These are phyloP conservation scores for Phytopythium helicoides DNA, from an alignment of 352 stramenopile species.

Conservation along the genomic window DNA sequence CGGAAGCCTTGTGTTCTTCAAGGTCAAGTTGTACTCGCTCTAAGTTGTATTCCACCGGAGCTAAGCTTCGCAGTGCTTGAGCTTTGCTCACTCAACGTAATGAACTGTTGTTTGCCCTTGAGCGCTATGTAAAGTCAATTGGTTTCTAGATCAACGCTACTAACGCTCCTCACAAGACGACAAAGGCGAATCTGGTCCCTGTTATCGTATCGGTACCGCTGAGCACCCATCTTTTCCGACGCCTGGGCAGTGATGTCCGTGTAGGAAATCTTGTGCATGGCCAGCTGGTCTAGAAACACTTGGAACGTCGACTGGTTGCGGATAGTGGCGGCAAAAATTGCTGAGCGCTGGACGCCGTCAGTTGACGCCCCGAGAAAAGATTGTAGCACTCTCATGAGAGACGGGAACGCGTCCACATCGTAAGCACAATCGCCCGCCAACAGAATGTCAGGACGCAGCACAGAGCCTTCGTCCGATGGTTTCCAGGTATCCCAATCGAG, in stretches of 20 bases:
- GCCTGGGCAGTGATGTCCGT: constrained; percentile 56
- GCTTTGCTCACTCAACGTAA: no score
- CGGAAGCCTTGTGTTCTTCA: constrained; percentile 26
- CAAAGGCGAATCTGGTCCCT: constrained; percentile 73
- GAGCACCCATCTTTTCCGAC: constrained; percentile 34
- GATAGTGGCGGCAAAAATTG: constrained; percentile 76
- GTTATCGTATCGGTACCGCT: constrained; percentile 58
- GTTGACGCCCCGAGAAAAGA: constrained; percentile 33
- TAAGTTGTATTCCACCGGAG: constrained; percentile 7
- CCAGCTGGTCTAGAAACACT: constrained; percentile 63
- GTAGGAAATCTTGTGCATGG: constrained; percentile 49
- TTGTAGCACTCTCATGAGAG: constrained; percentile 54
- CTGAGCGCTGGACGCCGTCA: constrained; percentile 22
- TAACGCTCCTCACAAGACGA: constrained; percentile 29
- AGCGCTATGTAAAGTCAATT: background rate
- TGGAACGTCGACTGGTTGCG: constrained; percentile 77
- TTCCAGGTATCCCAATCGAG: constrained; percentile 78
- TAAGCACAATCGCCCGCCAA: constrained; percentile 80
- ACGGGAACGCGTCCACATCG: constrained; percentile 60
- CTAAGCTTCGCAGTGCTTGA: no score
- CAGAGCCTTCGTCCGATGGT: constrained; percentile 18
- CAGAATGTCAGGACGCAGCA: constrained; percentile 42
- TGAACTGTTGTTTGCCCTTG: no score
- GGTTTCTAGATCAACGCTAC: background rate
- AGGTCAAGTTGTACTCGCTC: constrained; percentile 33